These are phyloP conservation scores for Strobilomyces confusus DNA, from an alignment of 768 basidiomycete species.

Conservation along the genomic window DNA sequence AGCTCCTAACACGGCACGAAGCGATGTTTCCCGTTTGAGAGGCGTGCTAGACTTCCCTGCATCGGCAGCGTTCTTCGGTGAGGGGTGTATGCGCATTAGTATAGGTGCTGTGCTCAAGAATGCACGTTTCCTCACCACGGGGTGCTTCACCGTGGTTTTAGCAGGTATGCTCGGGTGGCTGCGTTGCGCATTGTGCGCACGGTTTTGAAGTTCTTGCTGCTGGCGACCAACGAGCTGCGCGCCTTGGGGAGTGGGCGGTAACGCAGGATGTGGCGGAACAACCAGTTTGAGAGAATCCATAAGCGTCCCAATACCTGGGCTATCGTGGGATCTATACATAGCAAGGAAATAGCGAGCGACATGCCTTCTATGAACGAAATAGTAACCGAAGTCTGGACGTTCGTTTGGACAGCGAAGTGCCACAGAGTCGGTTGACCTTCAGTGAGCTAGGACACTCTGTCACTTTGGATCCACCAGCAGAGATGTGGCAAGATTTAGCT, in stretches of 20 bases:
- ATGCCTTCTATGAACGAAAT: neutral
- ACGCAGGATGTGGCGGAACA: neutral
- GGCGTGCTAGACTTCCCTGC: neutral
- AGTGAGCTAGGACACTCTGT: neutral
- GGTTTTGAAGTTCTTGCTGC: no score
- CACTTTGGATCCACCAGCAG: no score
- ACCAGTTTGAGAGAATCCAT: neutral
- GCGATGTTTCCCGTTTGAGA: neutral
- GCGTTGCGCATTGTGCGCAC: neutral
- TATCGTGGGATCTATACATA: neutral
- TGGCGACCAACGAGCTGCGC: neutral
- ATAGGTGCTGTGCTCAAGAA: neutral
- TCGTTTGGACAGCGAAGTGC: neutral
- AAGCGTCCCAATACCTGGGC: neutral
- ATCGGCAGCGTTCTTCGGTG: neutral
- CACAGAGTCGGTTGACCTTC: neutral
- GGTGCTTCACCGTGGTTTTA: neutral
- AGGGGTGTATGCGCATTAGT: neutral
- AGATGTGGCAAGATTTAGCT: no score
- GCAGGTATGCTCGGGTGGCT: neutral
- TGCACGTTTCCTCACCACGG: neutral
- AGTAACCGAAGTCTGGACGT: neutral
- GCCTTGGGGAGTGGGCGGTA: neutral
- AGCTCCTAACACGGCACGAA: neutral
- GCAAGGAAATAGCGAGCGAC: neutral